These are phyloP conservation scores for Neurospora sp. DNA, from an alignment of 495 filamentous ascomycete species.

Conservation along the genomic window DNA sequence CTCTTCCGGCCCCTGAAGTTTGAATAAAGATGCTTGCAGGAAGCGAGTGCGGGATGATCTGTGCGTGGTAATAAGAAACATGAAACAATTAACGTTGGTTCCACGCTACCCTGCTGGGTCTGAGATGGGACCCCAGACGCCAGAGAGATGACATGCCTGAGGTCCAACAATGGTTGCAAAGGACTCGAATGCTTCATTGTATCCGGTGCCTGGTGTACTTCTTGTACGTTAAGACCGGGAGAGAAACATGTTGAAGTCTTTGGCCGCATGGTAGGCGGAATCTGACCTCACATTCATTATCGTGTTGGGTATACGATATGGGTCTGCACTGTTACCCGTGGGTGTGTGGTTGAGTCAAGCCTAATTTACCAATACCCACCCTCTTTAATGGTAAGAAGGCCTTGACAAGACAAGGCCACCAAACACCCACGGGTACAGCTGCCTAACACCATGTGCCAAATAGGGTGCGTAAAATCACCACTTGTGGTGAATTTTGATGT, in stretches of 20 bases:
- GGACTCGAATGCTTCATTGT: not conserved
- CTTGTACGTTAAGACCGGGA: not conserved
- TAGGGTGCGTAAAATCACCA: not conserved
- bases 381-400: too few species aligned
- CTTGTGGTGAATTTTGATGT: not conserved
- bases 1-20: not conserved
- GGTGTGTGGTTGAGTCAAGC: too few species aligned
- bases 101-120: not conserved
- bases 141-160: not conserved
- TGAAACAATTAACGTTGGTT: constrained; percentile 4
- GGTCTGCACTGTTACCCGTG: not conserved
- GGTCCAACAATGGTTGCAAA: not conserved
- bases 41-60: constrained; percentile 3
- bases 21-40: not conserved
- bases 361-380: too few species aligned
- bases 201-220: not conserved
- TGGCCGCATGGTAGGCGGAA: not conserved
- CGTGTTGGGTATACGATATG: not conserved
- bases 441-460: not conserved
- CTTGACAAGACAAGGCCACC: too few species aligned
- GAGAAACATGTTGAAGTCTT: not conserved
- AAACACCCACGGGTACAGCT: not conserved
- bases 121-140: not conserved
- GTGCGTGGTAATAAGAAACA: constrained; percentile 8
- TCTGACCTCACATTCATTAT: not conserved